A percentile compares a stretch with the other conserved stretches of the same genome.
phyloP scores from a whole-genome alignment of 805 yeast species.

The Ogataea thermomethanolica region DNA sequence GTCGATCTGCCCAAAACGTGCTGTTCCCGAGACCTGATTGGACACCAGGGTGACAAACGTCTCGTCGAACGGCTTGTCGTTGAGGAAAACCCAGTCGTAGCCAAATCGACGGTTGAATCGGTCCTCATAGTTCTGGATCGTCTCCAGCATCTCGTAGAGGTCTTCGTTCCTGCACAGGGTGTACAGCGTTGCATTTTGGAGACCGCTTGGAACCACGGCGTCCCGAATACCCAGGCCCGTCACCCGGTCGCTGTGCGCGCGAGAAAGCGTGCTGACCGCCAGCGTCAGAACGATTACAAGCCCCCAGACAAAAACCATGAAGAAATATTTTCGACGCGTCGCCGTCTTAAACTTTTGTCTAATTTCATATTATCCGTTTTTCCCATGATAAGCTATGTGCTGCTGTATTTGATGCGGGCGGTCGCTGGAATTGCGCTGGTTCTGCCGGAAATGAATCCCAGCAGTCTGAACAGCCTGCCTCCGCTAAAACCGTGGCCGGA shows the following conservation, averaged over 20 bases:
- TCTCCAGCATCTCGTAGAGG: constrained; percentile 49
- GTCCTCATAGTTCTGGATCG: constrained; percentile 62
- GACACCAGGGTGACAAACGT: constrained; percentile 50
- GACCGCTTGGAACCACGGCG: neutral
- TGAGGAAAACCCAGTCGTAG: constrained; percentile 79
- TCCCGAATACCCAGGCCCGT: neutral
- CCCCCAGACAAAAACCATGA: no score
- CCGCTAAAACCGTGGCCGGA: constrained; percentile 36
- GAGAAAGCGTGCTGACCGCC: neutral
- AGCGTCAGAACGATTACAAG: no score
- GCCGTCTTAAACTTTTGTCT: no score
- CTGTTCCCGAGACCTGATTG: constrained; percentile 54
- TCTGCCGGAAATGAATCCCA: neutral
- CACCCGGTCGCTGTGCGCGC: neutral
- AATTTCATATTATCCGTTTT: no score
- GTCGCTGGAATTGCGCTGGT: neutral
- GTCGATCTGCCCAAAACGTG: constrained; percentile 61
- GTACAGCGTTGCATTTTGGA: constrained; percentile 58
- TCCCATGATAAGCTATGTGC: no score
- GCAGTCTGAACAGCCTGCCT: constrained; percentile 30
- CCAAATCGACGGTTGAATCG: constrained; percentile 59
- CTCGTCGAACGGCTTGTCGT: constrained; percentile 60
- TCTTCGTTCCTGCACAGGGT: constrained; percentile 70
- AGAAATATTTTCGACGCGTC: no score
- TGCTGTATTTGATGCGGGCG: neutral